Evolutionary conservation across 768 basidiomycete species (phyloP).

Genomic region (Exidia glandulosa): DNA sequence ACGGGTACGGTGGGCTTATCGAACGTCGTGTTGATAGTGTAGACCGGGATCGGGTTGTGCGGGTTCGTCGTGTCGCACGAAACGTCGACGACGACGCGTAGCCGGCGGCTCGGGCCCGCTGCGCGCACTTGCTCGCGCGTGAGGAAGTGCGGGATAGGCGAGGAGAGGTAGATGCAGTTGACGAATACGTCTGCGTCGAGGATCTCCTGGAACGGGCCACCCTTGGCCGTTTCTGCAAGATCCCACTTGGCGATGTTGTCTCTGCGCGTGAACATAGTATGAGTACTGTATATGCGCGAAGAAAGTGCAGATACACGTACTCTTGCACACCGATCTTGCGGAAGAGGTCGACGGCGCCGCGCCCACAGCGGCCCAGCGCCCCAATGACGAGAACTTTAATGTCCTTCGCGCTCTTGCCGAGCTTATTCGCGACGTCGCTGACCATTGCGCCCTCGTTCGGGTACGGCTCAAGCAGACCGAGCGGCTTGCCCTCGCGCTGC

Average conservation of each 20-base stretch:
- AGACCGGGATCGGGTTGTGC: constrained; percentile 94
- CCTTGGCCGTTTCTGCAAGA: constrained; percentile 90
- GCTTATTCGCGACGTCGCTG: constrained; percentile 46
- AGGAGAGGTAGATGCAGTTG: constrained; percentile 98
- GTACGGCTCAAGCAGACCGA: constrained; percentile 71
- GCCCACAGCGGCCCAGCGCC: constrained; percentile 88
- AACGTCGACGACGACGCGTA: constrained; percentile 88
- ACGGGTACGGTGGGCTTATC: constrained; percentile 84
- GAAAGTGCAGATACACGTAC: constrained; percentile 37
- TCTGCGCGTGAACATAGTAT: constrained; percentile 29
- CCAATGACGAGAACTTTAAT: constrained; percentile 90
- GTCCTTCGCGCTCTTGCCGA: constrained; percentile 52
- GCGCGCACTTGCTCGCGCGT: constrained; percentile 56
- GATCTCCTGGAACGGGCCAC: constrained; percentile 92
- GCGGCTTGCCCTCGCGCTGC: constrained; percentile 42
- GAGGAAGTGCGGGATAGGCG: constrained; percentile 74
- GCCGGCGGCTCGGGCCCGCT: constrained; percentile 54
- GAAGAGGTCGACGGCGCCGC: constrained; percentile 91
- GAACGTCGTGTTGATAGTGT: constrained; percentile 88
- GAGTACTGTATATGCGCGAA: neutral
- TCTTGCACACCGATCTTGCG: constrained; percentile 90
- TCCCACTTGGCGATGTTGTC: constrained; percentile 97
- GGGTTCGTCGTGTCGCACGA: constrained; percentile 99
- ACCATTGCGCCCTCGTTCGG: constrained; percentile 81
- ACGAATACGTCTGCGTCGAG: constrained; percentile 95